Evolutionary conservation across 352 stramenopile genomes (phyloP).

Genomic region (Globisporangium canariense): DNA sequence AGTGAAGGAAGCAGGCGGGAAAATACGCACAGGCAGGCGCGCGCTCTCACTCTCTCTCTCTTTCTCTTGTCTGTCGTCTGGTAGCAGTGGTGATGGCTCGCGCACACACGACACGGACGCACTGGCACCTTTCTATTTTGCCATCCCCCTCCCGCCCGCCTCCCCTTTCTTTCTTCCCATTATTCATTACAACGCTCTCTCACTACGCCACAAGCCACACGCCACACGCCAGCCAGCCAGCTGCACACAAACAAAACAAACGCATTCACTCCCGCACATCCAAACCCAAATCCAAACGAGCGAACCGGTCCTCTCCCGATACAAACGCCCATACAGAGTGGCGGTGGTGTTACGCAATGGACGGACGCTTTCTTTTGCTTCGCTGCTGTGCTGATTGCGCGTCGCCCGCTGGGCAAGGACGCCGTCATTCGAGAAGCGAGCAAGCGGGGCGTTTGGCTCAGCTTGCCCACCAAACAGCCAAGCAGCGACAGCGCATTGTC

Average conservation of each 20-base stretch:
- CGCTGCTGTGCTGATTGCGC: neutral
- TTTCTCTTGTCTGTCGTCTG: slow-evolving; percentile 1
- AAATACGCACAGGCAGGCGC: slow-evolving; percentile 8
- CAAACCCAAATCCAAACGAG: too few relatives aligned
- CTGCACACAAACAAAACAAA: neutral
- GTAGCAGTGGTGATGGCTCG: slow-evolving; percentile 3
- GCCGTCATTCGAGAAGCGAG: neutral
- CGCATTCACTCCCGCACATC: neutral
- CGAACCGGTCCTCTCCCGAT: neutral
- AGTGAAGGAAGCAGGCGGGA: slow-evolving; percentile 4
- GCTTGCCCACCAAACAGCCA: too few relatives aligned
- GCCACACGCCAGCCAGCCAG: neutral
- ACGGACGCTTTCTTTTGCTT: neutral
- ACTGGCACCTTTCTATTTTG: slow-evolving; percentile 11
- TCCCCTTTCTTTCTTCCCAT: slow-evolving; percentile 9
- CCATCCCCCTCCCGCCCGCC: neutral
- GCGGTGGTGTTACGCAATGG: neutral
- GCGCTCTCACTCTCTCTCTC: neutral
- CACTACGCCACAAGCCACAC: neutral
- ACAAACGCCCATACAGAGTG: neutral
- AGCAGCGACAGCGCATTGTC: too few relatives aligned
- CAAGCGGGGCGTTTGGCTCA: neutral
- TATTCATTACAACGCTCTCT: neutral
- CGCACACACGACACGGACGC: neutral
- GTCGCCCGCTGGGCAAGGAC: too few relatives aligned